Base-by-base conservation (phyloP, 2,329 filamentous ascomycete species). In the Aspergillus pseudotamarii region DNA sequence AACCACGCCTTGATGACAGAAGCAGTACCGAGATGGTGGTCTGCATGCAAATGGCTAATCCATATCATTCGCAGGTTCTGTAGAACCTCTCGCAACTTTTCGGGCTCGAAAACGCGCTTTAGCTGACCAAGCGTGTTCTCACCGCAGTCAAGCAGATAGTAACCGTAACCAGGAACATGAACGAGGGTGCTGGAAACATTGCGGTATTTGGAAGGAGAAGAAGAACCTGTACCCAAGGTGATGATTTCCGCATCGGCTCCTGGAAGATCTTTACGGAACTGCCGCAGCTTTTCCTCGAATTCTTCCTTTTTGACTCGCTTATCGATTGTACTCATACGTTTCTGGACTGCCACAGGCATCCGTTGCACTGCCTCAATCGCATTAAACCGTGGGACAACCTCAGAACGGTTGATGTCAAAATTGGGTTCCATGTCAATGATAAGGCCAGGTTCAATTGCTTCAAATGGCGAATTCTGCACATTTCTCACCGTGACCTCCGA, bases 31-130 rank as follows among this genome's bases (percentile, higher is more conserved):
- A 99, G 85, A 74, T 98, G 95, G 78, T 99, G 95, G 79, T 99
- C 95, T 5, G 95, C 95, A 77, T 99, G 95, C 66, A 96, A 83
- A 79, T 99, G 95, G 76, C 92, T 96, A 78, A 99, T 95, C 88
- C 93, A 96, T 66, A 99, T 89, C 69, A 88, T 87, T 59, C 89
- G 90, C 50, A 99, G 83, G 66, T 96, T 89, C 63, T 83, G 85
- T n/a, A 99, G 81, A 14, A 97, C 84, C n/a, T 89, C 83, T 32
- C 82, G 82, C 4, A 94, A 81, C 67, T 92, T 85, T 5, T 88
- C 83, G 0, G 83, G 80, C 6, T 85, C 84, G 71, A 91, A 94
- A 0, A 91, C 83, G 57, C 95, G 90, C 62, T 87, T 88, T 45
- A 99, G 81, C 75, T 97, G 94, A 12, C 94, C 94, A 10, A 98